phyloP scores from a whole-genome alignment of 1,284 basidiomycete species.

The Mrakiaceae sp. region DNA sequence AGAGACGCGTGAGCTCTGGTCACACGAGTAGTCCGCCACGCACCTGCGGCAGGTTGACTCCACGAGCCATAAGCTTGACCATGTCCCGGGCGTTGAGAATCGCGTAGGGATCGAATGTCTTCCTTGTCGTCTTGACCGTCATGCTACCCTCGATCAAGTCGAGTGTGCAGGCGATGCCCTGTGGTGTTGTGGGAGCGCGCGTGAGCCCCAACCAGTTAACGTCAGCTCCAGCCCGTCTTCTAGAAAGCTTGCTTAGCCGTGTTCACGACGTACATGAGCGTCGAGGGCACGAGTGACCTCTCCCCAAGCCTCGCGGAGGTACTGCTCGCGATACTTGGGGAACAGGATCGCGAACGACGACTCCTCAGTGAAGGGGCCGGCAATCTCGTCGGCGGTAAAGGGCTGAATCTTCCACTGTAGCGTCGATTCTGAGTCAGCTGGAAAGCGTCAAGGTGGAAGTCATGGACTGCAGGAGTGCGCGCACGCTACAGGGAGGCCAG shows the following conservation, averaged over 20 bases:
- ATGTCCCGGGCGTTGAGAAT: conserved; percentile 92
- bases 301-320: conserved; percentile 88
- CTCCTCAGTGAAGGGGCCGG: conserved; percentile 80
- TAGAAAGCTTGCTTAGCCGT: neutral
- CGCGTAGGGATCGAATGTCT: conserved; percentile 93
- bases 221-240: neutral
- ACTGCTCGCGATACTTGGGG: conserved; percentile 96
- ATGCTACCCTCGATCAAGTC: conserved; percentile 95
- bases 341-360: conserved; percentile 96
- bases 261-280: conserved; percentile 47
- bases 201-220: no score
- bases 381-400: conserved; percentile 69
- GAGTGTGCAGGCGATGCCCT: conserved; percentile 83
- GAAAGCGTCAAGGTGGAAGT: neutral
- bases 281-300: conserved; percentile 82
- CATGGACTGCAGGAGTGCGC: neutral
- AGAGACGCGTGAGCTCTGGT: no score
- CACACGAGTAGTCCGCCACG: conserved; percentile 3
- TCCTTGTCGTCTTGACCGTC: conserved; percentile 92
- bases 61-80: conserved; percentile 87
- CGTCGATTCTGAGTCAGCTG: neutral
- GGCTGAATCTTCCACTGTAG: conserved; percentile 76
- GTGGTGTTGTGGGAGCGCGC: neutral
- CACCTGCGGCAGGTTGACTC: conserved; percentile 54
- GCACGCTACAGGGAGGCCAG: neutral